These are phyloP conservation scores for Thyridium curvatum DNA, from an alignment of 2,329 filamentous ascomycete species.

Conservation along the genomic window DNA sequence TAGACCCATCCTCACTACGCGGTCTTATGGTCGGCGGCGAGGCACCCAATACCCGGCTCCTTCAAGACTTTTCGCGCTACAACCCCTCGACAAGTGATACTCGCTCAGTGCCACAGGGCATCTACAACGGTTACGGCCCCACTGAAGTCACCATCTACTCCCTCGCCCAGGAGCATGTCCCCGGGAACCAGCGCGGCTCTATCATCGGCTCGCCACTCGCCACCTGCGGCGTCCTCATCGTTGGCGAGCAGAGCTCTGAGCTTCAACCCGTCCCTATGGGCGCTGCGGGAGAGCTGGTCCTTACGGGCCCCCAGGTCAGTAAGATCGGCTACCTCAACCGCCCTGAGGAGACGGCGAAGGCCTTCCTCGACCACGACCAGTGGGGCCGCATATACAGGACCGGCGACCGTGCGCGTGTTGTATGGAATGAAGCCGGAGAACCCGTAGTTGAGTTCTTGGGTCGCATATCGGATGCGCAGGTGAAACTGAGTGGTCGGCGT, in stretches of 20 bases:
- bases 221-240: conserved; percentile 24
- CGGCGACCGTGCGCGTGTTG: conserved; percentile 11
- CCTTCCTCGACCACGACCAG: conserved; percentile 10
- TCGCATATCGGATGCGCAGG: conserved; percentile 9
- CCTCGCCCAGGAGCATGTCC: conserved; percentile 12
- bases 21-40: conserved; percentile 27
- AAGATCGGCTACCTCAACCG: conserved; percentile 31
- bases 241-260: conserved; percentile 10
- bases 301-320: conserved; percentile 12
- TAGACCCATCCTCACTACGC: conserved; percentile 19
- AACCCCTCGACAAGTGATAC: conserved; percentile 3
- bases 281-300: conserved; percentile 10
- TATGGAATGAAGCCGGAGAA: conserved; percentile 10
- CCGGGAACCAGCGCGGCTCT: conserved; percentile 18
- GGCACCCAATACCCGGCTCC: conserved; percentile 14
- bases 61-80: conserved; percentile 19
- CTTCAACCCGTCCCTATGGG: conserved; percentile 9
- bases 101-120: conserved; percentile 7
- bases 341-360: conserved; percentile 9
- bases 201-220: conserved; percentile 26
- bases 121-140: conserved; percentile 19
- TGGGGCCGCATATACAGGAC: conserved; percentile 10
- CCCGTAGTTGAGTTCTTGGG: conserved; percentile 15
- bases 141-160: conserved; percentile 18
- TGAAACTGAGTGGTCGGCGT: conserved; percentile 9